Evolutionary conservation across 2,329 filamentous ascomycete genomes (phyloP), one percentile per base, ranked within the genome.

Genomic region (Fusarium sp.): DNA sequence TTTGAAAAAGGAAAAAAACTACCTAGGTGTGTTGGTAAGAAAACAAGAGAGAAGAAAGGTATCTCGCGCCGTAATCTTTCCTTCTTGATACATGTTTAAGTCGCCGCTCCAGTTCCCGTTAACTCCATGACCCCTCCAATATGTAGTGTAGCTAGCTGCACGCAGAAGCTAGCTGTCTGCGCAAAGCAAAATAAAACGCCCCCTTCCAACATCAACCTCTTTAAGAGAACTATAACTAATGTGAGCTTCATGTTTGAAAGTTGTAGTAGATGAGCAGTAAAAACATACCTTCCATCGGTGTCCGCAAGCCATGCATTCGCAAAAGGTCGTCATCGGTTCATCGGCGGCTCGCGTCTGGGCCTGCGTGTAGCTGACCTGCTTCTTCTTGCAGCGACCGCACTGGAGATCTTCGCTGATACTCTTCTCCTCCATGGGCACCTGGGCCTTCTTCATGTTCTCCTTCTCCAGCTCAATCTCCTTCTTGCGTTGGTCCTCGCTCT

Each of bases 371-470:
- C 93, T 95, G 80, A 98, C 96, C 87, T 94, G 95, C 87, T 93
- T 95, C 88, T 97, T 89, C 78, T 93, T 93, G 85, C 96, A 99
- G 83, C 95, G 95, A 80, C 94, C 91, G 85, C 96, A 99, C 84
- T 94, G 92, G 79, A 98, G 88, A 66, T 92, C 94, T 81, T 93
- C 92, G 81, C 92, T 95, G 84, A 98, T 94, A 80, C 93, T 95
- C 88, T 95, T 96, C 84, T 98, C 93, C 20, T 91, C 93, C 87
- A 95, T 93, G 66, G 96, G 94, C 12, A 97, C 95, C 91, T 98
- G 97, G 2, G 96, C 94, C 83, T 96, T 94, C 86, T 95, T 95
- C 93, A 98, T 95, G 84, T 99, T 99, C 84, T 98, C 94, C 84
- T 93, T 91, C 81, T 95, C 89, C 59, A 98, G 88, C 81, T 91